Base-by-base conservation (phyloP, 2,329 filamentous ascomycete genomes). In the Alternaria sp. region DNA sequence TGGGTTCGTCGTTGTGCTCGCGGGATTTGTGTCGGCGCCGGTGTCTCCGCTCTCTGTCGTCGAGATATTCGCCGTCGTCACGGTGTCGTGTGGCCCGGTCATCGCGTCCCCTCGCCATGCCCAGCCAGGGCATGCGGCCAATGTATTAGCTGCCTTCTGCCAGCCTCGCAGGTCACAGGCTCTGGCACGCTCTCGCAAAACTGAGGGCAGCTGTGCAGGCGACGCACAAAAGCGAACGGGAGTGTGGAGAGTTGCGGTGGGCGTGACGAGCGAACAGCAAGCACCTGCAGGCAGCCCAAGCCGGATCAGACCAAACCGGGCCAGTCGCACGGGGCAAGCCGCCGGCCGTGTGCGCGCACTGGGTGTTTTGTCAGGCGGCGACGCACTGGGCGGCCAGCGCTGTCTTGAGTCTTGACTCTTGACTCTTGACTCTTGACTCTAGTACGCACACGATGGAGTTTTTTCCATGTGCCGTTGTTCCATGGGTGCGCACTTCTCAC, bases 101-200 rank as follows among this genome's bases (percentile, higher is more conserved):
- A 65, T 65, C 69, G 56, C 70, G 71, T 52, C 68, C 65, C 58
- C 72, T 70, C 63, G 73, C 73, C 74, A 77, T 77, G 54, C 67
- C 74, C 68, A 65, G 68, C 44, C 44, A 48, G 66, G 62, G 41
- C 52, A 46, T 60, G 60, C 56, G 68, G 71, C 67, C 63, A 62
- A 61, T 70, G 65, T 71, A 69, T 67, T 49, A 61, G 48, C 62
- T 56, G 67, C 67, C 68, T 56, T 50, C 57, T 67, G 70, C 66
- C 71, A 70, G 70, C 72, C 54, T 54, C 44, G 56, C 65, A 67
- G 62, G 67, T 72, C 68, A 67, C 69, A 67, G 66, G 66, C 61
- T 67, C 67, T 61, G 67, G 21, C 37, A 57, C 31, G 52, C 56
- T 55, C 34, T 59, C 45, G 66, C 65, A 64, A 63, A 55, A 56